These are phyloP conservation scores for Rhodotorula sp. DNA, from an alignment of 1,284 basidiomycete genomes.

Conservation along the genomic window DNA sequence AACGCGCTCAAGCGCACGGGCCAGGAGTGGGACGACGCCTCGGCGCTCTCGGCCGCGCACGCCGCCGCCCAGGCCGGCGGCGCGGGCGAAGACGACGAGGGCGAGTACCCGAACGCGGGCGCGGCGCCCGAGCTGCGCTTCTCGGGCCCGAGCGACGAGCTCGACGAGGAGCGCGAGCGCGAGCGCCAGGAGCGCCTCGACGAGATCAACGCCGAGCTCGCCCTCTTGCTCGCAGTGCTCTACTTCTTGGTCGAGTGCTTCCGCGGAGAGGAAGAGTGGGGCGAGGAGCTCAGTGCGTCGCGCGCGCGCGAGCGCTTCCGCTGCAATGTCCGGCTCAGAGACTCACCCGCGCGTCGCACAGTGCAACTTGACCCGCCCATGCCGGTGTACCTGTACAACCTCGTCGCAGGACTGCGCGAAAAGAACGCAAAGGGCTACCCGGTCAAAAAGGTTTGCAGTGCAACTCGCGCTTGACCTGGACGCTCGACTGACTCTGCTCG, in stretches of 20 bases:
- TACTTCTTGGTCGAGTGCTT: constrained; percentile 92
- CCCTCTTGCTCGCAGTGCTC: constrained; percentile 85
- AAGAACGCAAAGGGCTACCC: constrained; percentile 94
- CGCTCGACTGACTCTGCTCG: neutral
- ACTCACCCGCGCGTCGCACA: constrained; percentile 48
- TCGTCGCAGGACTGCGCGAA: constrained; percentile 86
- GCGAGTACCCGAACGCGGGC: neutral
- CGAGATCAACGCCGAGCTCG: constrained; percentile 85
- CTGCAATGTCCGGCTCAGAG: neutral
- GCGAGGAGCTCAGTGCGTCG: constrained; percentile 86
- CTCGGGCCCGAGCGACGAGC: neutral
- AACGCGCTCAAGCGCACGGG: constrained; percentile 87
- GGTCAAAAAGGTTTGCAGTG: constrained; percentile 75
- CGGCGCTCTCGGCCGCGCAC: neutral
- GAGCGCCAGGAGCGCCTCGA: constrained; percentile 78
- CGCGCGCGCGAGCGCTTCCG: neutral
- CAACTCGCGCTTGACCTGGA: too few relatives aligned
- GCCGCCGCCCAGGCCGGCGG: neutral
- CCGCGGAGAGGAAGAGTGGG: constrained; percentile 87
- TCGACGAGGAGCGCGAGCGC: constrained; percentile 22
- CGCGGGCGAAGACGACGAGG: neutral
- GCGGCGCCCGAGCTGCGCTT: neutral
- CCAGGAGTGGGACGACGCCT: constrained; percentile 73
- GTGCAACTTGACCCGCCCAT: constrained; percentile 94
- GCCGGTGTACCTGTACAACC: constrained; percentile 86